A percentile compares a stretch with the other conserved stretches of the same genome.
Conservation (phyloP, 352 stramenopile species). For the Ophiocytium majus region DNA sequence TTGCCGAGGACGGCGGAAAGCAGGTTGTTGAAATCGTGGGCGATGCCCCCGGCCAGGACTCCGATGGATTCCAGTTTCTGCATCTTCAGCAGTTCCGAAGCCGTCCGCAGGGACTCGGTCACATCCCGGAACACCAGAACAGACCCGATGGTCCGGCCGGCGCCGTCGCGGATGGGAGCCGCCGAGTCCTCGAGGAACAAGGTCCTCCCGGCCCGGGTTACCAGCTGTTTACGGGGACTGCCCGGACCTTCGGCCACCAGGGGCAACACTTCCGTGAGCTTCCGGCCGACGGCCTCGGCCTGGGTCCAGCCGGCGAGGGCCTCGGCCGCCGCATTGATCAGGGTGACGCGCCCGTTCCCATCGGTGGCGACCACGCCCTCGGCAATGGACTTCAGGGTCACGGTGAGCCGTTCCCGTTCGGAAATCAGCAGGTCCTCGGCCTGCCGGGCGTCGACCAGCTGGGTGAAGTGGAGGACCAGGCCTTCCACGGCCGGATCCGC, state of each 20-base stretch:
- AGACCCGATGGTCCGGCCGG: neutral
- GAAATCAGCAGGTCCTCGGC: too few relatives aligned
- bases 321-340: neutral
- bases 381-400: neutral
- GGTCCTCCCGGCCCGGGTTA: neutral
- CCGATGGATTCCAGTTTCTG: too few relatives aligned
- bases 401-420: too few relatives aligned
- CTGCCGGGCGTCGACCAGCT: too few relatives aligned
- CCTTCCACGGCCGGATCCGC: too few relatives aligned
- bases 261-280: neutral
- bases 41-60: too few relatives aligned
- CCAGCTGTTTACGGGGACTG: neutral
- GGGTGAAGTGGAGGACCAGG: too few relatives aligned
- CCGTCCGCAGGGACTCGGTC: too few relatives aligned
- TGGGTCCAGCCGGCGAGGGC: neutral
- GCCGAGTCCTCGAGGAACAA: neutral
- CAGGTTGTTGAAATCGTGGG: too few relatives aligned
- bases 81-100: too few relatives aligned
- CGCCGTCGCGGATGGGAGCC: neutral
- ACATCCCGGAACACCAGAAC: slow-evolving; percentile 13
- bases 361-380: neutral
- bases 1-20: too few relatives aligned
- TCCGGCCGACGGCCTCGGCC: neutral
- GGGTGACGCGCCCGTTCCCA: neutral
- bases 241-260: neutral